phyloP scores from a whole-genome alignment of 257 asterid species.

The Nicotiana knightiana region DNA sequence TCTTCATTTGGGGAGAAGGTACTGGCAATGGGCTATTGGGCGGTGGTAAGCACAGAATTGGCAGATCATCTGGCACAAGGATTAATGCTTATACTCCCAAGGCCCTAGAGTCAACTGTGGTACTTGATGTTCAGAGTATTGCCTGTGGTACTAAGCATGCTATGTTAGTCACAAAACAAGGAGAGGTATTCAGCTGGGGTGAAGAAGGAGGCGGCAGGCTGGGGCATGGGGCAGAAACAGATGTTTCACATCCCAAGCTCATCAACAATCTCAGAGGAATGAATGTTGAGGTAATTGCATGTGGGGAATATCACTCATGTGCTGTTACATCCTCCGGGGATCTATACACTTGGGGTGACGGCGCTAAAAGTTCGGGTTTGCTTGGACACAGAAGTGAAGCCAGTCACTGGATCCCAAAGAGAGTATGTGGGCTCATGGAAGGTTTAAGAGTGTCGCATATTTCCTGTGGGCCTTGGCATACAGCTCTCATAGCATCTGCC shows the following conservation, averaged over 20 bases:
- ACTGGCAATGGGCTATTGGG: slow-evolving; percentile 58
- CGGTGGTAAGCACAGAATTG: slow-evolving; percentile 42
- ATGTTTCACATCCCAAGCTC: slow-evolving; percentile 57
- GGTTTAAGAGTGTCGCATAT: slow-evolving; percentile 60
- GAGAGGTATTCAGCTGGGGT: slow-evolving; percentile 90
- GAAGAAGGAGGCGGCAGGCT: slow-evolving; percentile 77
- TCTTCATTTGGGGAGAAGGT: slow-evolving; percentile 89
- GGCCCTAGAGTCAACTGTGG: slow-evolving; percentile 59
- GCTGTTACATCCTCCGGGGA: slow-evolving; percentile 80
- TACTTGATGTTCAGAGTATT: slow-evolving; percentile 60
- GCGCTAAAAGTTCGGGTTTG: slow-evolving; percentile 43
- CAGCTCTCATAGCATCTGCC: slow-evolving; percentile 52
- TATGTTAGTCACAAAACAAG: slow-evolving; percentile 67
- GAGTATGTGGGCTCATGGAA: slow-evolving; percentile 50
- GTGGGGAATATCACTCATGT: slow-evolving; percentile 77
- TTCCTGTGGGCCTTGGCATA: slow-evolving; percentile 94
- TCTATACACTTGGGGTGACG: slow-evolving; percentile 85
- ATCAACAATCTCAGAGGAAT: slow-evolving; percentile 51
- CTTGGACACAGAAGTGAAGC: slow-evolving; percentile 68
- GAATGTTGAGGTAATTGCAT: slow-evolving; percentile 54
- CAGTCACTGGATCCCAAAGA: slow-evolving; percentile 82
- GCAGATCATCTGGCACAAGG: slow-evolving; percentile 21
- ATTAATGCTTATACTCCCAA: slow-evolving; percentile 55
- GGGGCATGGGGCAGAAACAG: slow-evolving; percentile 75
- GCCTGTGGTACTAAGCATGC: slow-evolving; percentile 73